These are phyloP conservation scores for Chernovozyma sophiae-reginae DNA, from an alignment of 1,139 yeast species.

Conservation along the genomic window DNA sequence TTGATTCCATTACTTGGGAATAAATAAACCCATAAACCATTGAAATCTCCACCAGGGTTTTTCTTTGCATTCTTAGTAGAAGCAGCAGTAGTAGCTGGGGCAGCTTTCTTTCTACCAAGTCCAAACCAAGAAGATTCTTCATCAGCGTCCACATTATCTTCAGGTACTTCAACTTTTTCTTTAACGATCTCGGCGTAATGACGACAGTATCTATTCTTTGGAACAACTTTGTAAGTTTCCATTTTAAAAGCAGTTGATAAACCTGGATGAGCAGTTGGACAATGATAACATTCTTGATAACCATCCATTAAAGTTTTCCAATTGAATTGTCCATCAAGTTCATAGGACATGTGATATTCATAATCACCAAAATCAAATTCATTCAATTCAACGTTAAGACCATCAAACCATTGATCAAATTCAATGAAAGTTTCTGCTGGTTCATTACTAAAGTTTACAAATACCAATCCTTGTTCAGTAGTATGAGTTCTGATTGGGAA, in stretches of 20 bases:
- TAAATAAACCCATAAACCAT: slow-evolving; percentile 59
- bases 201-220: slow-evolving; percentile 55
- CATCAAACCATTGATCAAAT: slow-evolving; percentile 50
- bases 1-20: slow-evolving; percentile 58
- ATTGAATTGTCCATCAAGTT: slow-evolving; percentile 57
- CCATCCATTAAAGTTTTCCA: slow-evolving; percentile 70
- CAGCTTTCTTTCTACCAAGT: slow-evolving; percentile 33
- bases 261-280: slow-evolving; percentile 66
- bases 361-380: slow-evolving; percentile 58
- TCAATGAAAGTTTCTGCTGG: slow-evolving; percentile 27
- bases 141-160: slow-evolving; percentile 9
- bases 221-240: slow-evolving; percentile 63
- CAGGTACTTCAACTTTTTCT: slow-evolving; percentile 10
- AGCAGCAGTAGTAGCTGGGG: slow-evolving; percentile 7
- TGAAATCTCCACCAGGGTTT: slow-evolving; percentile 57
- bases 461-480: slow-evolving; percentile 54
- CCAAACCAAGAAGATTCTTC: slow-evolving; percentile 47
- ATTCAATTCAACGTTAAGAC: slow-evolving; percentile 46
- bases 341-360: slow-evolving; percentile 64
- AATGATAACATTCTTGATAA: slow-evolving; percentile 63
- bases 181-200: slow-evolving; percentile 38
- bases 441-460: slow-evolving; percentile 43
- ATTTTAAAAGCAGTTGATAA: slow-evolving; percentile 52
- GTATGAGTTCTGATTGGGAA: slow-evolving; percentile 52
- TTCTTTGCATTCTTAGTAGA: slow-evolving; percentile 25